phyloP scores from a whole-genome alignment of 441 rosid species.

The Brassica balearica region DNA sequence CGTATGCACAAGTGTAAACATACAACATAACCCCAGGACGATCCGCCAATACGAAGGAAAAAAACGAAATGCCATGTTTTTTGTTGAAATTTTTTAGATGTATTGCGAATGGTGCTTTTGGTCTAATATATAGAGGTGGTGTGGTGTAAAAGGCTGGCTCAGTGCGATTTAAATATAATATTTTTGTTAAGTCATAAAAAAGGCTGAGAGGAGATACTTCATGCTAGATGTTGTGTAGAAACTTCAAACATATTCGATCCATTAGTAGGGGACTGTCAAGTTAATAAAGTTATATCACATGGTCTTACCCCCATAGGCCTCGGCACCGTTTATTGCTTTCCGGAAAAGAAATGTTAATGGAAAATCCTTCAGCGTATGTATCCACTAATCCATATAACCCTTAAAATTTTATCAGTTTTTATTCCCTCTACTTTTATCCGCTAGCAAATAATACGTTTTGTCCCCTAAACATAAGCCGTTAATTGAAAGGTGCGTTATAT shows the following conservation, averaged over 20 bases:
- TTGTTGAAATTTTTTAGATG: neutral
- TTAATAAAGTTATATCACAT: too few species aligned
- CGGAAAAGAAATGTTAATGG: too few species aligned
- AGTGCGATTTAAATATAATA: neutral
- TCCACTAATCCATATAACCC: too few species aligned
- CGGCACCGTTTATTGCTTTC: too few species aligned
- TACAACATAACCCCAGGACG: conserved; percentile 31
- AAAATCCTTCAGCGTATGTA: too few species aligned
- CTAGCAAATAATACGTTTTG: too few species aligned
- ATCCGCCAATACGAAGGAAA: conserved; percentile 18
- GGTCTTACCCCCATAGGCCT: too few species aligned
- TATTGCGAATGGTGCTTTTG: conserved; percentile 7
- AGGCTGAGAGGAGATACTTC: neutral
- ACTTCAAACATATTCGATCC: neutral
- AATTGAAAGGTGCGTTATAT: too few species aligned
- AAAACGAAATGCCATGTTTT: conserved; percentile 19
- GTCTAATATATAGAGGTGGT: conserved; percentile 19
- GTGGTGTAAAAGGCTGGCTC: conserved; percentile 32
- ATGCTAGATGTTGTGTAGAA: neutral
- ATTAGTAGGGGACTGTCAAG: too few species aligned
- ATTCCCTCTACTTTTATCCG: too few species aligned
- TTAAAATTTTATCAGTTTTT: too few species aligned
- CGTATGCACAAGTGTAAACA: conserved; percentile 31
- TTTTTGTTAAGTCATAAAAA: neutral
- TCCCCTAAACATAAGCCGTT: too few species aligned